Conservation (phyloP, 2,329 filamentous ascomycete species). For the Bertia moriformis region DNA sequence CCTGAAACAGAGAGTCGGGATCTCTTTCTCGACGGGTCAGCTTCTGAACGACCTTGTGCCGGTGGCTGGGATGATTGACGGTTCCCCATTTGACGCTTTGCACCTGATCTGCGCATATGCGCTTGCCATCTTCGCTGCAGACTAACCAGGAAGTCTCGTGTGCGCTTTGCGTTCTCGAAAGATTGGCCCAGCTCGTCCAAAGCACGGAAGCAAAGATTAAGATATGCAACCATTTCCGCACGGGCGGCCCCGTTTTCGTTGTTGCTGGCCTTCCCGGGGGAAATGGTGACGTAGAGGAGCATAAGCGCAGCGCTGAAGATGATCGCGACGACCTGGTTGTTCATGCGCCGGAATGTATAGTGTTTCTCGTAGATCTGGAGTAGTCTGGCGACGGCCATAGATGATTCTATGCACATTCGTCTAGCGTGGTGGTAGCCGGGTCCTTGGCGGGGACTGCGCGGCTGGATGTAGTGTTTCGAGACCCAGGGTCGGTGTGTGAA, state of each 20-base stretch:
- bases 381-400: constrained; percentile 20
- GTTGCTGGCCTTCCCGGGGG: background rate
- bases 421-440: constrained; percentile 25
- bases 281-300: constrained; percentile 13
- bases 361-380: constrained; percentile 22
- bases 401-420: constrained; percentile 23
- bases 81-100: background rate
- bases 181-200: constrained; percentile 22
- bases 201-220: constrained; percentile 24
- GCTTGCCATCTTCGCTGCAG: constrained; percentile 17
- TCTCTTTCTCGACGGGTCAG: background rate
- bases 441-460: constrained; percentile 20
- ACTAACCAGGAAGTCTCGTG: constrained; percentile 18
- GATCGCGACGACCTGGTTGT: constrained; percentile 25
- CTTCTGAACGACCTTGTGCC: background rate
- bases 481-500: constrained; percentile 19
- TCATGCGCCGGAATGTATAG: constrained; percentile 24
- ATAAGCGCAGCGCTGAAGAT: constrained; percentile 24
- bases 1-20: no score
- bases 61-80: background rate
- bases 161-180: constrained; percentile 22
- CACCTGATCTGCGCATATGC: background rate
- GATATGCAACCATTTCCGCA: constrained; percentile 14
- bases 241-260: no score
- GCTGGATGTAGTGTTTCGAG: constrained; percentile 23